phyloP scores from a whole-genome alignment of 2,329 filamentous ascomycete genomes.

The Didymella glomerata region DNA sequence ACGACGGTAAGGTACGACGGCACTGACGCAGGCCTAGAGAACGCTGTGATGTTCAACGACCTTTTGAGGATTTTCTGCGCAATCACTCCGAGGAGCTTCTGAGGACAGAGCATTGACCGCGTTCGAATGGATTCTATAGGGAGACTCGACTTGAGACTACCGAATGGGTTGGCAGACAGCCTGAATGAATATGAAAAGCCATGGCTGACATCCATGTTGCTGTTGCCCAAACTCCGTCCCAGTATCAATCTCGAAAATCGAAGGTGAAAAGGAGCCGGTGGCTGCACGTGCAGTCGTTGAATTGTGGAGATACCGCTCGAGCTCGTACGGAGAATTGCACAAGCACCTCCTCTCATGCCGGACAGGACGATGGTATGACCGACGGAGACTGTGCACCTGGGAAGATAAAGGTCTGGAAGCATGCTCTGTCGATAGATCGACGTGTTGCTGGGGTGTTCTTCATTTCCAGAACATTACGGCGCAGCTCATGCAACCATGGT shows the following conservation, averaged over 20 bases:
- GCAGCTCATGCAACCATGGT: neutral
- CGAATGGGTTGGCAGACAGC: neutral
- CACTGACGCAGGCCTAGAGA: neutral
- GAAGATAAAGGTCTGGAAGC: neutral
- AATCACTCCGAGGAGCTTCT: neutral
- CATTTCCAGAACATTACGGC: neutral
- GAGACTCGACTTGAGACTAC: neutral
- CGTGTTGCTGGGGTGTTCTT: neutral
- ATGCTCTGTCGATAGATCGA: neutral
- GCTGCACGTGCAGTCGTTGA: neutral
- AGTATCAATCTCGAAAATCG: no score
- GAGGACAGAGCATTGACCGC: neutral
- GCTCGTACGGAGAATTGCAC: neutral
- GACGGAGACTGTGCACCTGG: neutral
- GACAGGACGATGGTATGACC: neutral
- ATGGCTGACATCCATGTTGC: neutral
- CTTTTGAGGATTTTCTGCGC: neutral
- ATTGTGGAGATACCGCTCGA: neutral
- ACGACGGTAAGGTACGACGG: no score
- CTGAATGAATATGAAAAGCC: neutral
- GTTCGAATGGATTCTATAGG: neutral
- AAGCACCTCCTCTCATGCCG: neutral
- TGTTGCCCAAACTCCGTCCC: no score
- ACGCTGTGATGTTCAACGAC: neutral
- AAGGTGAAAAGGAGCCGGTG: neutral